Evolutionary conservation across 1,284 basidiomycete genomes (phyloP).

Genomic region (Fomitopsis betulina): DNA sequence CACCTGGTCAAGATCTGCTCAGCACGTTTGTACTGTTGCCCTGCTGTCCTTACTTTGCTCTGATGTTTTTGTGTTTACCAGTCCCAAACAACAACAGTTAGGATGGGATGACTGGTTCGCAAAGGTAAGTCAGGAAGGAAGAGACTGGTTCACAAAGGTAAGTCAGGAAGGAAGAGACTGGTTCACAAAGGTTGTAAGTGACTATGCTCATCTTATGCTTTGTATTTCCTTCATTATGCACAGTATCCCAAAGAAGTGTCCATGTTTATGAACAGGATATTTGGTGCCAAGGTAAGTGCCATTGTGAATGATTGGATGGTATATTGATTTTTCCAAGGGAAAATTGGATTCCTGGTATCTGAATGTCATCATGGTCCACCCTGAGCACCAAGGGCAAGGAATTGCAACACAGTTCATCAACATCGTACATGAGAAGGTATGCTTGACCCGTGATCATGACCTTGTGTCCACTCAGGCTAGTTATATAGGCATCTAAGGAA

Average conservation of each 20-base stretch:
- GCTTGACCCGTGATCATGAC: background rate
- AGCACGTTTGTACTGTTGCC: conserved; percentile 13
- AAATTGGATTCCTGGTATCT: background rate
- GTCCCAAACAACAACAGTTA: background rate
- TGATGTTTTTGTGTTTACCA: background rate
- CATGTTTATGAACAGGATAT: background rate
- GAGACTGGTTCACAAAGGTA: background rate
- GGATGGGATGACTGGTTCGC: background rate
- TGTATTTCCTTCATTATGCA: no score
- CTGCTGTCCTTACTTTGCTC: no score
- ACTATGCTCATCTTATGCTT: background rate
- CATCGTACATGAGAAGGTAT: background rate
- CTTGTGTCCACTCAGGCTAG: no score
- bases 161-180: background rate
- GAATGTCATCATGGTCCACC: background rate
- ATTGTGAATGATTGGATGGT: background rate
- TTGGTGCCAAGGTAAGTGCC: background rate
- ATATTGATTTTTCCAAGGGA: background rate
- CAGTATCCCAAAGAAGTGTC: background rate
- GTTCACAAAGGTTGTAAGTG: background rate
- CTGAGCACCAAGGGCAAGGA: background rate
- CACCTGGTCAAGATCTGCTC: conserved; percentile 14
- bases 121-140: background rate
- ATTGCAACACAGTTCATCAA: background rate
- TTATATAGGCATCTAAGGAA: background rate